Conservation (phyloP, 1,284 basidiomycete species). For the Takashimella tepidaria region DNA sequence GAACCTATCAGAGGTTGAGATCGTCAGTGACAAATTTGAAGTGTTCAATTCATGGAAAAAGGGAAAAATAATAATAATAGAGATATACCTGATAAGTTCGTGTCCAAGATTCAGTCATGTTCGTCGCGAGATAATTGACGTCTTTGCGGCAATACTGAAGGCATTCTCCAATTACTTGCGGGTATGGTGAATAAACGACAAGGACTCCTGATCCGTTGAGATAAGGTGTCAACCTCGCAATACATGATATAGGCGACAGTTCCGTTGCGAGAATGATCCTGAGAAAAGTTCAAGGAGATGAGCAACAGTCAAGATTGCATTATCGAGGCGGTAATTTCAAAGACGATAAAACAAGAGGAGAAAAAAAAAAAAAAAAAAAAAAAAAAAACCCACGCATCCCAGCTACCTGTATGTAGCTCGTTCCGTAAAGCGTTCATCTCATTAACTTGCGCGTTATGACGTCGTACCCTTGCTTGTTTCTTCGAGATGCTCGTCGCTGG, state of each 20-base stretch:
- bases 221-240: conserved; percentile 69
- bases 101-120: conserved; percentile 81
- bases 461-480: conserved; percentile 27
- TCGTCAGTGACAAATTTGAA: neutral
- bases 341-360: too few relatives aligned
- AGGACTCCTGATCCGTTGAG: conserved; percentile 80
- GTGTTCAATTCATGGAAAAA: neutral
- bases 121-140: conserved; percentile 69
- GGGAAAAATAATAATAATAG: too few relatives aligned
- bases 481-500: conserved; percentile 28
- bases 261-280: conserved; percentile 78
- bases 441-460: conserved; percentile 35
- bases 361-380: conserved; percentile 1
- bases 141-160: conserved; percentile 65
- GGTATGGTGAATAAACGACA: conserved; percentile 76
- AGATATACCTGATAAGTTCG: conserved; percentile 71
- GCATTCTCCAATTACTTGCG: conserved; percentile 73
- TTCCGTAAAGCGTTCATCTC: conserved; percentile 61
- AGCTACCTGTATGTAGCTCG: conserved; percentile 80
- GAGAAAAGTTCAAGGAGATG: neutral
- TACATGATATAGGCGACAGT: conserved; percentile 78
- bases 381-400: conserved; percentile 62
- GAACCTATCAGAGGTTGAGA: conserved; percentile 51
- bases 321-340: too few relatives aligned
- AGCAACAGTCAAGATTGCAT: too few relatives aligned